These are phyloP conservation scores for Caryocar brasiliense DNA, from an alignment of 441 rosid genomes.

Conservation along the genomic window DNA sequence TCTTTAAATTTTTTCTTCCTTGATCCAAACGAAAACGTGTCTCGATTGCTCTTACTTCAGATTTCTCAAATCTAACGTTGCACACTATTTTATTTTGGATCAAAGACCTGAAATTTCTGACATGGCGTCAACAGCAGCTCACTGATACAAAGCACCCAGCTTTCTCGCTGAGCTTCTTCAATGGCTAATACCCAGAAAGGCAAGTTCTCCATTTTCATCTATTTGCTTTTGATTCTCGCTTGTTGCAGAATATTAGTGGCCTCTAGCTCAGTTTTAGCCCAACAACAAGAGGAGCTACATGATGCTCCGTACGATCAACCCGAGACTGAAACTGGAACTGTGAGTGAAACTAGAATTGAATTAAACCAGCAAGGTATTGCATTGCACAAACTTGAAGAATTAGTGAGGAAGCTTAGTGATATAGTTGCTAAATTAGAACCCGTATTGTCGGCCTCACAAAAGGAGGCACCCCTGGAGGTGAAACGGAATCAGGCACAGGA, in stretches of 20 bases:
- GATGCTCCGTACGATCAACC: conserved; percentile 13
- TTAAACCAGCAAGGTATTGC: conserved; percentile 32
- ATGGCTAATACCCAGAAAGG: conserved; percentile 50
- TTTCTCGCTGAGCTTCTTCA: conserved; percentile 16
- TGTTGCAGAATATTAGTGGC: conserved; percentile 13
- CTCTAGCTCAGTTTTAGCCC: conserved; percentile 20
- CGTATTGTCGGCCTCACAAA: conserved; percentile 27
- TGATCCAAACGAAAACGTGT: no score
- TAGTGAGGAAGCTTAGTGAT: conserved; percentile 59
- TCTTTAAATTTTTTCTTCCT: no score
- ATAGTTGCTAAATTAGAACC: conserved; percentile 59
- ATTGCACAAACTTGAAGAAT: conserved; percentile 52
- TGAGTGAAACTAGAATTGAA: conserved; percentile 7
- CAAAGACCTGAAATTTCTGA: conserved; percentile 20
- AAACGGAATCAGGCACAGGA: conserved; percentile 13
- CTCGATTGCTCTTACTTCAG: conserved; percentile 7
- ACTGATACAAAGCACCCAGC: conserved; percentile 22
- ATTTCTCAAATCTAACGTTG: conserved; percentile 32
- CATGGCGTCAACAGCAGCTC: conserved; percentile 21
- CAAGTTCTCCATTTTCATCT: conserved; percentile 40
- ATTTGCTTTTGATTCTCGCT: conserved; percentile 30
- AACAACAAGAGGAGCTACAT: conserved; percentile 21
- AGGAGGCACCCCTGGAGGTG: conserved; percentile 7
- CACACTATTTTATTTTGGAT: no score
- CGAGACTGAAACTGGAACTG: conserved; percentile 14